These are phyloP conservation scores for Delonix regia DNA, from an alignment of 306 rosid genomes.

Conservation along the genomic window DNA sequence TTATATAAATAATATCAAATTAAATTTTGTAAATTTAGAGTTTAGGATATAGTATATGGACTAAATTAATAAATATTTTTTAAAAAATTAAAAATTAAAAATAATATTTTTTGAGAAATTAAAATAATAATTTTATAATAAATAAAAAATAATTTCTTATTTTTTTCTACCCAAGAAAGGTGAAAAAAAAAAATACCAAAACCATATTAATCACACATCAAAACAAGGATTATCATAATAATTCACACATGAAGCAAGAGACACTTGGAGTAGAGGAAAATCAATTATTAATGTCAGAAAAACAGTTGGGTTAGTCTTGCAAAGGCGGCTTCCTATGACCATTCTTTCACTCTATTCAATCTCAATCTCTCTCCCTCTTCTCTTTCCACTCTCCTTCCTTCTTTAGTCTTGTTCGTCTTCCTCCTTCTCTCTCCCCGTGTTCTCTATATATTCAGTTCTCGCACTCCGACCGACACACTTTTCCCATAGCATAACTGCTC, in stretches of 20 bases:
- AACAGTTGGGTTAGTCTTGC: constrained; percentile 11
- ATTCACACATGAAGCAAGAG: not conserved
- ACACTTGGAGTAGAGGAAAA: not conserved
- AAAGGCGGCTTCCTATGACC: constrained; percentile 44
- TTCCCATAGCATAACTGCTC: constrained; percentile 15
- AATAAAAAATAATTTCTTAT: too few species aligned
- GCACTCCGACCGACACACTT: constrained; percentile 34
- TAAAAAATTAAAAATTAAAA: too few species aligned
- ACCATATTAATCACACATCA: not conserved
- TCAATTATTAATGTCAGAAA: constrained; percentile 8
- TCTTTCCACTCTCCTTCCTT: constrained; percentile 28
- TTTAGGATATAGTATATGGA: too few species aligned
- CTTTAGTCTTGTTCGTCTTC: too few species aligned
- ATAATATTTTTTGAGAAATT: too few species aligned
- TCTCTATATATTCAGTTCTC: constrained; percentile 40
- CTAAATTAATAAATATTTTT: too few species aligned
- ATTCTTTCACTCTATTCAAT: constrained; percentile 28
- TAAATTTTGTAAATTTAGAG: too few species aligned
- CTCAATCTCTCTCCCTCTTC: constrained; percentile 18
- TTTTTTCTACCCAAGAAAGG: too few species aligned
- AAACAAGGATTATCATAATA: not conserved
- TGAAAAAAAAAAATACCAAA: not conserved
- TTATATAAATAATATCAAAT: too few species aligned
- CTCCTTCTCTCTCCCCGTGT: not conserved
- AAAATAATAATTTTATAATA: too few species aligned